Percentiles rank a stretch among this genome's conserved stretches.
These are phyloP conservation scores for Cyclotella baltica DNA, from an alignment of 108 stramenopile species.

Conservation along the genomic window DNA sequence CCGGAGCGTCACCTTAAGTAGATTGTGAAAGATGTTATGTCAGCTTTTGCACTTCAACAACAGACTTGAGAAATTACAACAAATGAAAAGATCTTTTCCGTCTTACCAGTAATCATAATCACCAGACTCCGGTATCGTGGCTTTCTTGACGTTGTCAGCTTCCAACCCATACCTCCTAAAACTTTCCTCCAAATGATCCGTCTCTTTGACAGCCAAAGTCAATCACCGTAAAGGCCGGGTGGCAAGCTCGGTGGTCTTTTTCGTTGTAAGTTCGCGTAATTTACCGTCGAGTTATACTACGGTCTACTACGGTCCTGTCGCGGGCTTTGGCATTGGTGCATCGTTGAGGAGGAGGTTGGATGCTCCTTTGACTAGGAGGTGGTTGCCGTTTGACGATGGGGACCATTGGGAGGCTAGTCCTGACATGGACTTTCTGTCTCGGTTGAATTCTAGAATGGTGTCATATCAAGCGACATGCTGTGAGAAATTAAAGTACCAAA, in stretches of 20 bases:
- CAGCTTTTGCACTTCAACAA: no score
- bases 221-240: constrained; percentile 93
- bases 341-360: constrained; percentile 91
- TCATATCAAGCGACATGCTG: not conserved
- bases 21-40: no score
- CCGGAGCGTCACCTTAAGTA: constrained; percentile 60
- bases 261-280: constrained; percentile 67
- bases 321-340: constrained; percentile 89
- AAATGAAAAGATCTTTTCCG: not conserved
- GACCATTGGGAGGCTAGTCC: constrained; percentile 63
- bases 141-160: constrained; percentile 89
- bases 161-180: constrained; percentile 48
- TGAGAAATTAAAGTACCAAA: not conserved
- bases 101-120: constrained; percentile 99
- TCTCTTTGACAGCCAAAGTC: constrained; percentile 93
- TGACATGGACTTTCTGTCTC: constrained; percentile 86
- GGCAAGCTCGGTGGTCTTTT: constrained; percentile 83
- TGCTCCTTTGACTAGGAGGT: constrained; percentile 97
- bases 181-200: constrained; percentile 57
- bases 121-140: constrained; percentile 95
- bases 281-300: constrained; percentile 69
- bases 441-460: constrained; percentile 74
- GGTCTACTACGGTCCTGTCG: constrained; percentile 84
- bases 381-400: constrained; percentile 57
- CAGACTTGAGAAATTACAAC: no score